These are phyloP conservation scores for Xylaria sp. DNA, from an alignment of 2,329 filamentous ascomycete species.

Conservation along the genomic window DNA sequence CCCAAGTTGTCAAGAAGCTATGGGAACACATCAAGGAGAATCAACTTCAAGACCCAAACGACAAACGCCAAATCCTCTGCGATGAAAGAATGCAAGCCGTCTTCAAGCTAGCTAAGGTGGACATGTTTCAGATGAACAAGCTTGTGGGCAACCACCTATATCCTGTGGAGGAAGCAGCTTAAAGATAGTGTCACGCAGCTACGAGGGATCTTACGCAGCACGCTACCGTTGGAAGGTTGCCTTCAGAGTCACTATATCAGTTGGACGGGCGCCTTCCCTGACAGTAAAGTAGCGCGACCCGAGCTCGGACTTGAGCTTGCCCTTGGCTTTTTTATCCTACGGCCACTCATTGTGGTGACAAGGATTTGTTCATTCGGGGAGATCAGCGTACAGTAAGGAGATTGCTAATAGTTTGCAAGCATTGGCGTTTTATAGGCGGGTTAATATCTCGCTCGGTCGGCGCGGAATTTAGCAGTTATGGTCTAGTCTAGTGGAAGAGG, in stretches of 20 bases:
- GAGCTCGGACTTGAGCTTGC: background rate
- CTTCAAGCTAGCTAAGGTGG: slow-evolving; percentile 89
- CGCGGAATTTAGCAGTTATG: slow-evolving; percentile 29
- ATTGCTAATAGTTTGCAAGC: slow-evolving; percentile 35
- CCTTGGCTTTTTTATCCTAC: slow-evolving; percentile 14
- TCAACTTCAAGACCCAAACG: slow-evolving; percentile 87
- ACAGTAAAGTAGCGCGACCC: background rate
- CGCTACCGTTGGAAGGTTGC: background rate
- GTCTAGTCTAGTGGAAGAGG: slow-evolving; percentile 22
- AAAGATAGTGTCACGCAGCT: background rate
- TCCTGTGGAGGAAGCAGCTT: slow-evolving; percentile 75
- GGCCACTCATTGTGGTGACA: background rate
- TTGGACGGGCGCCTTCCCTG: background rate
- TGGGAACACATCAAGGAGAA: slow-evolving; percentile 95
- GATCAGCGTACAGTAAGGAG: slow-evolving; percentile 12
- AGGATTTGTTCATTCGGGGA: slow-evolving; percentile 5
- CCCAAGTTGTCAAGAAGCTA: slow-evolving; percentile 94
- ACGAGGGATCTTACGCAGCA: background rate
- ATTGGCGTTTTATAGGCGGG: slow-evolving; percentile 39
- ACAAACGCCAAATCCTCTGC: slow-evolving; percentile 93
- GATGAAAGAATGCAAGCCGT: slow-evolving; percentile 92
- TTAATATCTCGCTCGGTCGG: slow-evolving; percentile 32
- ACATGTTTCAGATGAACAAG: slow-evolving; percentile 99
- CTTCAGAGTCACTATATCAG: background rate
- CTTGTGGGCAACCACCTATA: slow-evolving; percentile 91